Evolutionary conservation across 768 basidiomycete genomes (phyloP).

Genomic region (Russula foetens): DNA sequence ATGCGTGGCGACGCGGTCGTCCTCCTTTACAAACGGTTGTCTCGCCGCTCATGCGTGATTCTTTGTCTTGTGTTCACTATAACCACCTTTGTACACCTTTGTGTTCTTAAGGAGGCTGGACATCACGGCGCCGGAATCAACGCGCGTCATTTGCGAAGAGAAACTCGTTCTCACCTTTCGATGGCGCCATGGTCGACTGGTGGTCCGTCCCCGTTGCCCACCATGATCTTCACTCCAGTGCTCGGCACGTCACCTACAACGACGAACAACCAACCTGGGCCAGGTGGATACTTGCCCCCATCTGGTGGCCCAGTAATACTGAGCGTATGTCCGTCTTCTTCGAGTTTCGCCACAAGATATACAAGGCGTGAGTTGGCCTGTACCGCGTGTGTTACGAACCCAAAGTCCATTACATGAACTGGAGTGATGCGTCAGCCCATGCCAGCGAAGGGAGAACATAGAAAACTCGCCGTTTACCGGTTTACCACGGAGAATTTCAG

Average conservation of each 20-base stretch:
- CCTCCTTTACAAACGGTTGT: not conserved
- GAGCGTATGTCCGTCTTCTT: constrained; percentile 40
- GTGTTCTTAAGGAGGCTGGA: constrained; percentile 43
- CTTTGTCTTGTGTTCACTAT: constrained; percentile 11
- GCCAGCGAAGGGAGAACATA: not conserved
- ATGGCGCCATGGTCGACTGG: constrained; percentile 46
- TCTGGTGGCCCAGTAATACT: constrained; percentile 58
- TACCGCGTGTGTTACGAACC: constrained; percentile 70
- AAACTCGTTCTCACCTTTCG: constrained; percentile 41
- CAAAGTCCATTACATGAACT: constrained; percentile 77
- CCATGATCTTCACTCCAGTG: constrained; percentile 50
- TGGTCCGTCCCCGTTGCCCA: constrained; percentile 59
- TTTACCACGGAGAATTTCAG: constrained; percentile 29
- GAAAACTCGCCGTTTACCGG: constrained; percentile 44
- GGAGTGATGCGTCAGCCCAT: not conserved
- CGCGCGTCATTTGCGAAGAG: not conserved
- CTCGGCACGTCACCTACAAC: constrained; percentile 61
- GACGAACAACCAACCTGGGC: constrained; percentile 71
- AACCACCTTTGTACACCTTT: not conserved
- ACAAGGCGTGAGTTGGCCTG: constrained; percentile 74
- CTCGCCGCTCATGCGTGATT: constrained; percentile 10
- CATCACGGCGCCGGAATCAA: not conserved
- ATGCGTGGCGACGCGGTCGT: not conserved
- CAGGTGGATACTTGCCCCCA: constrained; percentile 64
- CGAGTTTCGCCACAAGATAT: constrained; percentile 43